Percentiles rank a stretch among this genome's conserved stretches.
phyloP scores from a whole-genome alignment of 2,329 filamentous ascomycete species.

The Cladorrhinum sp. region DNA sequence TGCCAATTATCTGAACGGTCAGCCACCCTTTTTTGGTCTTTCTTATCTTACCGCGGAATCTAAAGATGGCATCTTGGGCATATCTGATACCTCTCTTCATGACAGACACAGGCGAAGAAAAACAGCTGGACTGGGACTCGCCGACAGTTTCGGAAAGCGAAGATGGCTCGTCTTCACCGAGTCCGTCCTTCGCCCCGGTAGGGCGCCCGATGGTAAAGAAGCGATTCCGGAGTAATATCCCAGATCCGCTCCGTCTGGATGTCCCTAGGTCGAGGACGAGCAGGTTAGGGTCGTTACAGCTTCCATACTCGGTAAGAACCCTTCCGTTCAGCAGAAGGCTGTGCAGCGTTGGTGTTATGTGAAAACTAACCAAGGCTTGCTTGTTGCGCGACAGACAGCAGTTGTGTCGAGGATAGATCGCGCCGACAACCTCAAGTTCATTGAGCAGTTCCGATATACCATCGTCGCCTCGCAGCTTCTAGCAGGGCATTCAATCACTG shows the following conservation, averaged over 20 bases:
- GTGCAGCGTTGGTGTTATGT: not conserved
- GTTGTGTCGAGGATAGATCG: slow-evolving; percentile 71
- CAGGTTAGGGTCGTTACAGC: slow-evolving; percentile 45
- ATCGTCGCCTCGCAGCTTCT: slow-evolving; percentile 89
- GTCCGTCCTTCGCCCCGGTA: slow-evolving; percentile 55
- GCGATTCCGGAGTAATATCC: slow-evolving; percentile 50
- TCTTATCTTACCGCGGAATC: not conserved
- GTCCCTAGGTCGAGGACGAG: slow-evolving; percentile 34
- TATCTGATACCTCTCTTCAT: slow-evolving; percentile 21
- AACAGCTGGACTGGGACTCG: slow-evolving; percentile 46
- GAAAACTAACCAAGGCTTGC: slow-evolving; percentile 19
- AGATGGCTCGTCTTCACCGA: slow-evolving; percentile 47
- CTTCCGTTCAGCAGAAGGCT: not conserved
- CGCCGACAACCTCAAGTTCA: slow-evolving; percentile 77
- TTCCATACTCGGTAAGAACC: slow-evolving; percentile 50
- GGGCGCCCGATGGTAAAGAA: slow-evolving; percentile 53
- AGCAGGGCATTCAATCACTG: slow-evolving; percentile 62
- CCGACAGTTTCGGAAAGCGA: slow-evolving; percentile 34
- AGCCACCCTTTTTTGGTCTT: slow-evolving; percentile 30
- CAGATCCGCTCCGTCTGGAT: slow-evolving; percentile 44
- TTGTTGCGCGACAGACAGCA: slow-evolving; percentile 49
- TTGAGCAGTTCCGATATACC: slow-evolving; percentile 90
- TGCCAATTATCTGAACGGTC: slow-evolving; percentile 87
- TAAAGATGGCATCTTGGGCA: slow-evolving; percentile 3
- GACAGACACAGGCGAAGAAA: slow-evolving; percentile 50